A percentile compares a stretch with the other conserved stretches of the same genome.
Evolutionary conservation across 2,329 filamentous ascomycete genomes (phyloP).

Genomic region (Botrytis byssoidea): DNA sequence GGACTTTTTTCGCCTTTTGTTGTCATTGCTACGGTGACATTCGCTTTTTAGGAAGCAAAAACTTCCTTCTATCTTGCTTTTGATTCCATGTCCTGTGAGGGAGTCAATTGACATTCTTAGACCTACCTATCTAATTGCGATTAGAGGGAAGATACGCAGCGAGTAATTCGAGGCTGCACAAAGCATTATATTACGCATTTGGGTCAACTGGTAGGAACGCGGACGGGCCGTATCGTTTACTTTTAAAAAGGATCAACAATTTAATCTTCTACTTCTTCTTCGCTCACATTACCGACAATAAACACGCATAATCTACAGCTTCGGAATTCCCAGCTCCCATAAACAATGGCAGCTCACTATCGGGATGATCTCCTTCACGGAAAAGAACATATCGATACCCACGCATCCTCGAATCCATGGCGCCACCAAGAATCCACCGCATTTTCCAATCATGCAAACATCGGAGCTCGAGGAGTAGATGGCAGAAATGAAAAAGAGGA

Average conservation of each 20-base stretch:
- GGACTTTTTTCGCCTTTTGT: not conserved
- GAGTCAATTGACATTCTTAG: not conserved
- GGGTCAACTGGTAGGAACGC: not conserved
- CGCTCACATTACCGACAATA: not conserved
- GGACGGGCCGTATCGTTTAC: not conserved
- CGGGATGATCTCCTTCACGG: slow-evolving; percentile 34
- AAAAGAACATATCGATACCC: slow-evolving; percentile 45
- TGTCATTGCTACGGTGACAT: not conserved
- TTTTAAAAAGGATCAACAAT: not conserved
- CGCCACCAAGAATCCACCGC: slow-evolving; percentile 62
- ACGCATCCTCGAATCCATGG: slow-evolving; percentile 59
- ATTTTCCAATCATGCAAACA: slow-evolving; percentile 43
- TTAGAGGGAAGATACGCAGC: not conserved
- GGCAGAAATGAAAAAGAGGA: slow-evolving; percentile 48
- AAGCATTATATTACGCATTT: not conserved
- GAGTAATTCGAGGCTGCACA: not conserved
- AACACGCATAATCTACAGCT: not conserved
- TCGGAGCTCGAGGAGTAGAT: slow-evolving; percentile 44
- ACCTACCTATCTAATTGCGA: not conserved
- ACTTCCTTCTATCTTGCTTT: not conserved
- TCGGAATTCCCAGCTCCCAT: not conserved
- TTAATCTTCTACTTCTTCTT: not conserved
- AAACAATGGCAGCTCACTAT: slow-evolving; percentile 30
- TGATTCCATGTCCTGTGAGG: not conserved
- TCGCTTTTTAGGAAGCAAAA: not conserved